Base-by-base conservation (phyloP, 805 yeast species). In the Ogataea ganodermae region DNA sequence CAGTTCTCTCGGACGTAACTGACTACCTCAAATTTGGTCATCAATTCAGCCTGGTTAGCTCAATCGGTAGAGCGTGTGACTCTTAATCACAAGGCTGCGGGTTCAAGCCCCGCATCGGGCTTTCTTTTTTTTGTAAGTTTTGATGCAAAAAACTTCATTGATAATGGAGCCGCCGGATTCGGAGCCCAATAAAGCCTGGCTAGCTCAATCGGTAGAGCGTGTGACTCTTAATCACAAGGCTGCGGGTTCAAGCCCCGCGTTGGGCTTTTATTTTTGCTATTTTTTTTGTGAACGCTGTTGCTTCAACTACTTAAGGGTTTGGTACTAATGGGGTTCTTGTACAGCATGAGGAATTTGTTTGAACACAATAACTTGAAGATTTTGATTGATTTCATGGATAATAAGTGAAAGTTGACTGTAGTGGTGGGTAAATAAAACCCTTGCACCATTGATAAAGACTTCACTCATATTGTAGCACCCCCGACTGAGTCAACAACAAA, bases 11-110 rank as follows among this genome's bases (percentile, higher is more conserved):
- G 8, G 8, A 22, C 24, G 6, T 22, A 8, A 6, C 24, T 6
- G 8, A 6, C 27, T 10, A 6, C 28, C n/a, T 16, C 36, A 17
- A 6, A 2, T 22, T n/a, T 20, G 8, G 27, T 2, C 24, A 20
- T 35, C 38, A 35, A 35, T 21, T n/a, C 6, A 36, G 40, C 30
- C 40, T 23, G 40, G 40, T n/a, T 23, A 32, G 46, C 46, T 43
- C 46, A 43, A 43, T 43, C 46, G 46, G 46, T 43, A 43, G 46
- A 43, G 46, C 46, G 46, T 43, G 46, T 43, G 46, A 43, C 46
- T 43, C 46, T 43, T 43, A 43, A 43, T 35, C 39, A 23, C 28
- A 26, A 23, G 28, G 28, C 30, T 26, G 30, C 40, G 30, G 40
- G 40, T 23, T 36, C 36, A 32, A 32, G 36, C 36, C 36, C 36